These are phyloP conservation scores for Tolypocladium album DNA, from an alignment of 2,329 filamentous ascomycete species.

Conservation along the genomic window DNA sequence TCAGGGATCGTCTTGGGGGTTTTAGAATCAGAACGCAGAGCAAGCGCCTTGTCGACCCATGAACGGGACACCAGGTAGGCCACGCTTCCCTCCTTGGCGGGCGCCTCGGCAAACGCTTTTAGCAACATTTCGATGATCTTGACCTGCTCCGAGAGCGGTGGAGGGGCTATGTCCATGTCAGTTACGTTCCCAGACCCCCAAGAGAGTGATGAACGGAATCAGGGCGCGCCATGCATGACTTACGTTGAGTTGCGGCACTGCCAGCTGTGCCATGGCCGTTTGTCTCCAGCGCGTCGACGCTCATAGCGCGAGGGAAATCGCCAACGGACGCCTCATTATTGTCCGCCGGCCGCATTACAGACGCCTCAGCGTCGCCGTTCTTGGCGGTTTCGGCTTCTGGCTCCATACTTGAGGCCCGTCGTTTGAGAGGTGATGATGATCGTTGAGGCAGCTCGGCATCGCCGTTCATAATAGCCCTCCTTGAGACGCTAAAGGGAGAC, in stretches of 20 bases:
- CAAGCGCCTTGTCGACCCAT: slow-evolving; percentile 68
- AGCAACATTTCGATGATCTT: slow-evolving; percentile 56
- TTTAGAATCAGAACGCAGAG: slow-evolving; percentile 49
- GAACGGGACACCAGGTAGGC: slow-evolving; percentile 68
- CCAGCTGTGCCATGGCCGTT: slow-evolving; percentile 5
- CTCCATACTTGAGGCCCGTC: slow-evolving; percentile 52
- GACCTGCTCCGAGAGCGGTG: slow-evolving; percentile 51
- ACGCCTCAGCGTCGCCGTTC: slow-evolving; percentile 35
- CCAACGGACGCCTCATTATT: slow-evolving; percentile 5
- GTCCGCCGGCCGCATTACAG: slow-evolving; percentile 16
- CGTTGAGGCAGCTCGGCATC: slow-evolving; percentile 46
- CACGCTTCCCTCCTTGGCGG: slow-evolving; percentile 58
- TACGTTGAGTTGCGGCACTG: slow-evolving; percentile 15
- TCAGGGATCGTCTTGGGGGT: slow-evolving; percentile 47
- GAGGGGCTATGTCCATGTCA: slow-evolving; percentile 14
- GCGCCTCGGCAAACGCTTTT: slow-evolving; percentile 37
- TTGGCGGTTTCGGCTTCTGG: slow-evolving; percentile 30
- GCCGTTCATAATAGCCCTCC: slow-evolving; percentile 48
- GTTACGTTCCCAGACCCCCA: not conserved
- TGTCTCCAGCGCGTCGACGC: slow-evolving; percentile 25
- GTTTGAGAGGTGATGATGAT: slow-evolving; percentile 55
- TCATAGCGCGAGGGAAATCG: slow-evolving; percentile 27
- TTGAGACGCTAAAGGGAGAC: slow-evolving; percentile 41
- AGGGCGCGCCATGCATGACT: slow-evolving; percentile 5
- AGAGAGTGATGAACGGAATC: not conserved